A percentile compares a stretch with the other conserved stretches of the same genome.
Conservation (phyloP, 495 filamentous ascomycete genomes). For the Mycothermus thermophilus region DNA sequence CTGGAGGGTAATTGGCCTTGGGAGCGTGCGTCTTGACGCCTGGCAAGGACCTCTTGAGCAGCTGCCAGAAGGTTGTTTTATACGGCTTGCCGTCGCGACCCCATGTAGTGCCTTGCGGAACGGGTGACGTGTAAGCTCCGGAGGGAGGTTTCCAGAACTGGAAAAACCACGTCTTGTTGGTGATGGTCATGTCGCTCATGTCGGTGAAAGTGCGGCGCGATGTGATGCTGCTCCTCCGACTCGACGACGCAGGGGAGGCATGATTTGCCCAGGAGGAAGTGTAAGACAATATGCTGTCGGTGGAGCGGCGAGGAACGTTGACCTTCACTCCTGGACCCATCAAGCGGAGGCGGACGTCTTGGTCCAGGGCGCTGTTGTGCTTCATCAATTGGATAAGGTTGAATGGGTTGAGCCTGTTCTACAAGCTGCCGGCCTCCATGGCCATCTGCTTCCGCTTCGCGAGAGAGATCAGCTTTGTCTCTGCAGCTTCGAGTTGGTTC, state of each 20-base stretch:
- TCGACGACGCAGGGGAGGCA: too few species aligned
- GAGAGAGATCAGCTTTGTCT: slow-evolving; percentile 66
- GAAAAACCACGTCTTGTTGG: slow-evolving; percentile 33
- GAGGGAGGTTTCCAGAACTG: slow-evolving; percentile 42
- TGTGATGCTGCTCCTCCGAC: slow-evolving; percentile 28
- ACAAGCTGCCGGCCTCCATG: slow-evolving; percentile 45
- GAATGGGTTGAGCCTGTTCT: slow-evolving; percentile 27
- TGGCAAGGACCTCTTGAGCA: slow-evolving; percentile 28
- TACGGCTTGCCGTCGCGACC: slow-evolving; percentile 29
- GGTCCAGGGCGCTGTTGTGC: slow-evolving; percentile 37
- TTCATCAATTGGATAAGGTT: slow-evolving; percentile 37
- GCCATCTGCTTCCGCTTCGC: slow-evolving; percentile 64
- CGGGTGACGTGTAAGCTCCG: slow-evolving; percentile 38
- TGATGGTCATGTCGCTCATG: slow-evolving; percentile 29
- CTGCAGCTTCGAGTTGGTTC: slow-evolving; percentile 58
- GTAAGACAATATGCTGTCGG: too few species aligned
- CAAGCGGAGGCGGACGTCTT: slow-evolving; percentile 45
- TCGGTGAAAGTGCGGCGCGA: slow-evolving; percentile 30
- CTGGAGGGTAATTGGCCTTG: slow-evolving; percentile 49
- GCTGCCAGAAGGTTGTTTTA: slow-evolving; percentile 30
- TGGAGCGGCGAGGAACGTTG: too few species aligned
- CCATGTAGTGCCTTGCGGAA: slow-evolving; percentile 35
- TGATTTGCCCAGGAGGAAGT: too few species aligned
- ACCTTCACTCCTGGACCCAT: slow-evolving; percentile 52
- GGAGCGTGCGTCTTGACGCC: slow-evolving; percentile 24